Conservation (phyloP, 2,329 filamentous ascomycete genomes). For the Colletotrichum theobromicola region DNA sequence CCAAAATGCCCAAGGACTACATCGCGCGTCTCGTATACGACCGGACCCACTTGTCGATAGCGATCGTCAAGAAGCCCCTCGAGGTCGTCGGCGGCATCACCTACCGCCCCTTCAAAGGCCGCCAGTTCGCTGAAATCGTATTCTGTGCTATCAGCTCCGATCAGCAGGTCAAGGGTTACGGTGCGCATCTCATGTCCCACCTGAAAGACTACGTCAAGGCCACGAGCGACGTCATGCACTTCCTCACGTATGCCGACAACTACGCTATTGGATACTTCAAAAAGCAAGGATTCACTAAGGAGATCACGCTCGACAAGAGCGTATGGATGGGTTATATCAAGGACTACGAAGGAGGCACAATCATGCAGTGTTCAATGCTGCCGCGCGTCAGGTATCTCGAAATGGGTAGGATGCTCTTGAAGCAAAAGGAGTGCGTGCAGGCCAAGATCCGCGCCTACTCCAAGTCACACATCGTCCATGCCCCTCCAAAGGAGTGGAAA, state of each 20-base stretch:
- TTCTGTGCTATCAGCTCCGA: constrained; percentile 98
- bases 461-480: constrained; percentile 86
- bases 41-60: constrained; percentile 92
- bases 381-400: constrained; percentile 95
- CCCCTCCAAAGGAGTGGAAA: constrained; percentile 85
- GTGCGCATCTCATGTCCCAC: constrained; percentile 97
- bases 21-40: constrained; percentile 98
- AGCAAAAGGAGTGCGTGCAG: constrained; percentile 94
- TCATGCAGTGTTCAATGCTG: constrained; percentile 99
- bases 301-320: constrained; percentile 88
- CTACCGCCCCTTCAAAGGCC: constrained; percentile 90
- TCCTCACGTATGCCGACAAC: constrained; percentile 97
- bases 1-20: constrained; percentile 99
- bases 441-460: constrained; percentile 94
- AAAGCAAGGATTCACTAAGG: constrained; percentile 98
- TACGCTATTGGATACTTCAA: constrained; percentile 99
- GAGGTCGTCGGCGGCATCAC: constrained; percentile 98
- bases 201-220: constrained; percentile 98
- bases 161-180: constrained; percentile 98
- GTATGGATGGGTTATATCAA: constrained; percentile 99
- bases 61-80: constrained; percentile 94
- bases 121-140: constrained; percentile 96
- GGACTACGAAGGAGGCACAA: constrained; percentile 97
- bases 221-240: constrained; percentile 97
- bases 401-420: constrained; percentile 88